Percentiles rank a stretch among this genome's conserved stretches.
These are phyloP conservation scores for Nothophoma quercina DNA, from an alignment of 2,329 filamentous ascomycete genomes.

Conservation along the genomic window DNA sequence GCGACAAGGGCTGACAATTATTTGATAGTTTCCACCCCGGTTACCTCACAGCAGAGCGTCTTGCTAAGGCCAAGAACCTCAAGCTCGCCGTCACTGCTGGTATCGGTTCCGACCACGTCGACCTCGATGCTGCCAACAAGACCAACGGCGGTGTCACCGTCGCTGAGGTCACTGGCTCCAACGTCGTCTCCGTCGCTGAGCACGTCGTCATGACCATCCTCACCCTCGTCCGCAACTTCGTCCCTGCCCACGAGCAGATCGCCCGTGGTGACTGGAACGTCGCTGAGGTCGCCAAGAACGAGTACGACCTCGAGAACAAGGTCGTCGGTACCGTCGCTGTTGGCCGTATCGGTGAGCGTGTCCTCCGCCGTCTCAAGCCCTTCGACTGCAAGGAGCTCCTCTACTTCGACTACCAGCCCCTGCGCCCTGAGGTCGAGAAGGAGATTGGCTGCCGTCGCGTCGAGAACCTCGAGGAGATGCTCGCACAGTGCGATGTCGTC, in stretches of 20 bases:
- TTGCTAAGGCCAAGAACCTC: constrained; percentile 98
- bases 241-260: constrained; percentile 95
- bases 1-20: constrained; percentile 9
- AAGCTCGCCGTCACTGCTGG: constrained; percentile 97
- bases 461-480: constrained; percentile 88
- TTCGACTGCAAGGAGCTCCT: constrained; percentile 99
- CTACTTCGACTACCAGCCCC: constrained; percentile 99
- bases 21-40: constrained; percentile 87
- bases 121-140: constrained; percentile 95
- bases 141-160: constrained; percentile 98
- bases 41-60: constrained; percentile 94
- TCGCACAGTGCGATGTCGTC: constrained; percentile 93
- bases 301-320: constrained; percentile 97
- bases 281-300: constrained; percentile 94
- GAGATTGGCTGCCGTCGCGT: constrained; percentile 96
- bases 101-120: constrained; percentile 98
- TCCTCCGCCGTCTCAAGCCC: constrained; percentile 91
- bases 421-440: constrained; percentile 83
- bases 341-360: constrained; percentile 97
- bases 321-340: constrained; percentile 97
- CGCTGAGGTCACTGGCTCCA: constrained; percentile 96
- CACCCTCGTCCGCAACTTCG: constrained; percentile 94
- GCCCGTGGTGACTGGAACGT: constrained; percentile 92
- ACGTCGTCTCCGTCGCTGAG: constrained; percentile 98
- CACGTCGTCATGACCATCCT: constrained; percentile 99